Evolutionary conservation across 106 monocot species (phyloP), one percentile per base, ranked within the genome.

Genomic region (Platanthera zijinensis): DNA sequence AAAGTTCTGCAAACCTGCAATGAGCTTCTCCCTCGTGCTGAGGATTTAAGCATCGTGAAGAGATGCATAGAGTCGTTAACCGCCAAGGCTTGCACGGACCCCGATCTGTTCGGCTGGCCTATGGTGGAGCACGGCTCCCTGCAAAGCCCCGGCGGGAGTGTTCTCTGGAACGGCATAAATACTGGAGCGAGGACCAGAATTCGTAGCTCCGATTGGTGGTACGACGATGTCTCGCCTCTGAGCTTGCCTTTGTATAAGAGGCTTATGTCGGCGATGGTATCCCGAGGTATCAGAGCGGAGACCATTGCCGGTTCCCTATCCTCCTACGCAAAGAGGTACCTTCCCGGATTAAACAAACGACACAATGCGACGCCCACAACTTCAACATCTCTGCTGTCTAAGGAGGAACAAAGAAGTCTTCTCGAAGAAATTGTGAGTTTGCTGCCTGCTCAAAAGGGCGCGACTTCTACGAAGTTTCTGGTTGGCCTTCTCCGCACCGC

Each of bases 151-250:
- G 81, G 76, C 5, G 81, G 81, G 7, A 83, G 82, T 74, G 82
- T 83, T 11, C 74, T 83, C 10, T 83, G 82, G 82, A 83, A 83
- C 54, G 82, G 82, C 11, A 83, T 83, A 51, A 83, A 78, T 45
- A 83, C 78, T 7, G 82, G 82, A 46, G 82, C 78, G 2, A 78
- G 49, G 15, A 68, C 82, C 1, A 73, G 67, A 52, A 74, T 39
- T 54, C 52, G 61, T 25, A 82, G 78, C 50, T 74, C 68, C 0
- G 82, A 83, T 78, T 83, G 82, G 82, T 83, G 82, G 82, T 78
- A 83, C 56, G 82, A 83, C 6, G 78, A 83, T 56, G 78, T 78
- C 12, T 74, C 82, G 25, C 66, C 78, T 48, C 47, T 83, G 21
- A 83, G 78, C 17, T 59, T 83, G 78, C 74, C 73, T 6, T 48